Evolutionary conservation across 805 yeast genomes (phyloP), one percentile per base, ranked within the genome.

Genomic region (Kregervanrija pseudodelftensis): DNA sequence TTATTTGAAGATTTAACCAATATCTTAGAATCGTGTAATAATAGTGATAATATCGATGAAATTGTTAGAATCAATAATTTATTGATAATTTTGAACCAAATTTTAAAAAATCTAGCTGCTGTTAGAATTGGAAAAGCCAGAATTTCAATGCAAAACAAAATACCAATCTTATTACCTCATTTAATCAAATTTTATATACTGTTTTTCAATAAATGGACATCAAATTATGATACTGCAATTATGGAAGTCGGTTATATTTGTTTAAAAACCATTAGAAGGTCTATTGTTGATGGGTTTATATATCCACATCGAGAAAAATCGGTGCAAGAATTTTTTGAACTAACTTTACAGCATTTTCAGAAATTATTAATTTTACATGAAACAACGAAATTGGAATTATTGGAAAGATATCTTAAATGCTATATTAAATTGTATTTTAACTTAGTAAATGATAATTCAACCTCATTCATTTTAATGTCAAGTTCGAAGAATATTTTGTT

Each of bases 81-180:
- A 11, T 68, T 89, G 46, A 65, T 80, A 13, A 79, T 86, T 13
- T 59, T 86, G 43, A 87, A 87, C 60, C 95, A 89, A 60, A 72
- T 86, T 3, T 72, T 90, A 50, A 93, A 93, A 62, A 70, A 76
- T 3, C 63, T 91, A 22, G 73, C 90, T 1, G 67, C 82, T 44
- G 89, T 90, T 1, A 71, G 90, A 52, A 85, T 91, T 33, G 98
- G 98, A 7, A 75, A 87, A 49, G 79, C 91, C 2, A 75, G 85
- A 54, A 80, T 81, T 16, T 86, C 88, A 0, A 72, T 89, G 76
- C 93, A 84, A 58, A 68, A 77, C 40, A 80, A 84, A 48, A 75
- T 85, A 0, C 86, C 87, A 0, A 61, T 76, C 3, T 63, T 90
- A 2, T 70, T 82, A 9, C 79, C 83, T 0, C 65, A 77, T 2